phyloP scores from a whole-genome alignment of 106 monocot genomes.

The Dioscorea alata region DNA sequence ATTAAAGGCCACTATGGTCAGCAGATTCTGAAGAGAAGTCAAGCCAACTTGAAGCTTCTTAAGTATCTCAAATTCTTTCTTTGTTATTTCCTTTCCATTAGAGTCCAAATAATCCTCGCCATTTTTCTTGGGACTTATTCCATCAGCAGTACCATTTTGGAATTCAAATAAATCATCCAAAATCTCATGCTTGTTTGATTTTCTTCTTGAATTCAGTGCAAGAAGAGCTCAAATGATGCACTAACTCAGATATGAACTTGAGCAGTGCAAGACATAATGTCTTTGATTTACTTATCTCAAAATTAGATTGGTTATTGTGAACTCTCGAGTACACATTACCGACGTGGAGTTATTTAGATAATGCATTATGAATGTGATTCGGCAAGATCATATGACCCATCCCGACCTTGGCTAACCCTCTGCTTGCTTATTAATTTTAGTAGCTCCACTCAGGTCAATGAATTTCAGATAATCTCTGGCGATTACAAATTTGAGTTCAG shows the following conservation, averaged over 20 bases:
- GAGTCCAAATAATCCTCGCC: slow-evolving; percentile 17
- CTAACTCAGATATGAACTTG: slow-evolving; percentile 67
- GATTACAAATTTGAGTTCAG: slow-evolving; percentile 93
- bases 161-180: slow-evolving; percentile 17
- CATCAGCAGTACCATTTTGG: slow-evolving; percentile 29
- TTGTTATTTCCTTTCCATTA: slow-evolving; percentile 17
- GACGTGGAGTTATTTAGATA: slow-evolving; percentile 81
- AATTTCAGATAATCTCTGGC: slow-evolving; percentile 99
- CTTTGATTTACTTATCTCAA: slow-evolving; percentile 84
- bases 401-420: slow-evolving; percentile 70
- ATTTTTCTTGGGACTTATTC: slow-evolving; percentile 18
- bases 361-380: slow-evolving; percentile 54
- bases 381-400: slow-evolving; percentile 85
- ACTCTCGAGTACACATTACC: slow-evolving; percentile 96
- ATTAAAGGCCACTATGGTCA: slow-evolving; percentile 49
- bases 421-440: slow-evolving; percentile 95
- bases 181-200: slow-evolving; percentile 14
- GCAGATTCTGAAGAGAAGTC: slow-evolving; percentile 84
- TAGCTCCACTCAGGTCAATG: slow-evolving; percentile 84
- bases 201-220: slow-evolving; percentile 16
- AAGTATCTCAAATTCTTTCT: slow-evolving; percentile 34
- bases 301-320: slow-evolving; percentile 91
- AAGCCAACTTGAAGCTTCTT: slow-evolving; percentile 79
- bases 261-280: slow-evolving; percentile 74
- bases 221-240: slow-evolving; percentile 33